A percentile compares a stretch with the other conserved stretches of the same genome.
These are phyloP conservation scores for Nepenthes alata DNA, from an alignment of 179 eudicot species.

Conservation along the genomic window DNA sequence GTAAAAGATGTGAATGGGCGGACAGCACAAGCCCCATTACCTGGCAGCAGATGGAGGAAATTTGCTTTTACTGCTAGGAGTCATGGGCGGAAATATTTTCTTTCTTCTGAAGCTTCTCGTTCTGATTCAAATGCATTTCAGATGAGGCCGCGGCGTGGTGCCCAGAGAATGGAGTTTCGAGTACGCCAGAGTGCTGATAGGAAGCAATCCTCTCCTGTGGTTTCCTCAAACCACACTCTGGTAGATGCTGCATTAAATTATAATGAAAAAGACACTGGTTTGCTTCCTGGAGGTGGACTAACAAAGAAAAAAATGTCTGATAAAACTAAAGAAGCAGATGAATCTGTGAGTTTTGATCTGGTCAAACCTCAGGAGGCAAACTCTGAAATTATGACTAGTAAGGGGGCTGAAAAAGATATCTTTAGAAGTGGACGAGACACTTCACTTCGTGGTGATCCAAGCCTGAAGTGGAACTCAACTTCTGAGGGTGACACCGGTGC, in stretches of 20 bases:
- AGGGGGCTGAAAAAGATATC: slow-evolving; percentile 22
- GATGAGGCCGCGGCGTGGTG: slow-evolving; percentile 55
- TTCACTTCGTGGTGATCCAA: slow-evolving; percentile 37
- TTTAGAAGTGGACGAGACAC: slow-evolving; percentile 14
- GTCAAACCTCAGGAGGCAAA: slow-evolving; percentile 16
- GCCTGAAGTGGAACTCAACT: slow-evolving; percentile 45
- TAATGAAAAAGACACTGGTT: slow-evolving; percentile 24
- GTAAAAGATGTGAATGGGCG: slow-evolving; percentile 29
- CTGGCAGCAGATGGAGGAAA: slow-evolving; percentile 45
- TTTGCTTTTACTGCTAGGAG: slow-evolving; percentile 40
- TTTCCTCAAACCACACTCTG: slow-evolving; percentile 18
- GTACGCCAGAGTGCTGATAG: slow-evolving; percentile 55
- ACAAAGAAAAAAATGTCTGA: slow-evolving; percentile 23
- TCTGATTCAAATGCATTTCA: slow-evolving; percentile 47
- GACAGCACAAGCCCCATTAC: slow-evolving; percentile 26
- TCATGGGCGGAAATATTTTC: slow-evolving; percentile 34
- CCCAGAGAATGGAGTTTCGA: slow-evolving; percentile 73
- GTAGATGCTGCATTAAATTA: slow-evolving; percentile 31
- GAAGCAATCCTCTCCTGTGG: slow-evolving; percentile 25
- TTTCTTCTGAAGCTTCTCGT: slow-evolving; percentile 27
- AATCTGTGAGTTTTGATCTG: slow-evolving; percentile 24
- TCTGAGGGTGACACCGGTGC: slow-evolving; percentile 79
- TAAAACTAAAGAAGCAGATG: slow-evolving; percentile 26
- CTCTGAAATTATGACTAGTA: slow-evolving; percentile 22
- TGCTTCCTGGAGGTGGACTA: slow-evolving; percentile 28